phyloP scores from a whole-genome alignment of 306 rosid species.

The apple (Malus domestica) region DNA sequence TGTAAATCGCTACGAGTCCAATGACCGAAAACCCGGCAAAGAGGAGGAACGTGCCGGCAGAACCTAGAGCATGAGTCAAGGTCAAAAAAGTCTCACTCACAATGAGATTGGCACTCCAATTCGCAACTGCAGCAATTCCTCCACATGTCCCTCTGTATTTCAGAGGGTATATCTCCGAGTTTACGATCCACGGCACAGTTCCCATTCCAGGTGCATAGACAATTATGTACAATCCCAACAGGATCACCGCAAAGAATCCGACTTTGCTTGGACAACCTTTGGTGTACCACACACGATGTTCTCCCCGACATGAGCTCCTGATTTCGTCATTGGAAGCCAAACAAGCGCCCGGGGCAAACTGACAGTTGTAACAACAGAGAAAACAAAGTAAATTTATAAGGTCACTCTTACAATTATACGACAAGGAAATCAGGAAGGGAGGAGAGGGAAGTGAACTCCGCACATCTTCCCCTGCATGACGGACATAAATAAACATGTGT shows the following conservation, averaged over 20 bases:
- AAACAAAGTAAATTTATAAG: background rate
- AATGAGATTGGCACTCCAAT: slow-evolving; percentile 68
- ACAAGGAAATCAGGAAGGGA: background rate
- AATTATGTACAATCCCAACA: slow-evolving; percentile 60
- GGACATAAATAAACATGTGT: background rate
- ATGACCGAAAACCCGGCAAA: slow-evolving; percentile 53
- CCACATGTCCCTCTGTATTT: slow-evolving; percentile 73
- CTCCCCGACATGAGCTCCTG: slow-evolving; percentile 21
- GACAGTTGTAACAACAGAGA: slow-evolving; percentile 3
- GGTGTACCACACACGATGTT: slow-evolving; percentile 52
- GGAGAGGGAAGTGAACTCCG: background rate
- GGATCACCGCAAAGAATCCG: slow-evolving; percentile 56
- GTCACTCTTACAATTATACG: background rate
- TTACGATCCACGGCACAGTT: slow-evolving; percentile 75
- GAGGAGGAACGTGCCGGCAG: slow-evolving; percentile 62
- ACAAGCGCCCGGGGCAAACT: slow-evolving; percentile 71
- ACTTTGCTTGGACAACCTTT: slow-evolving; percentile 70
- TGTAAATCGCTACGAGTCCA: slow-evolving; percentile 46
- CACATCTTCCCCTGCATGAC: background rate
- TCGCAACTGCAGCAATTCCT: slow-evolving; percentile 73
- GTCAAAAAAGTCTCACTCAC: slow-evolving; percentile 68
- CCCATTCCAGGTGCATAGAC: slow-evolving; percentile 77
- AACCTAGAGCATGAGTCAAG: slow-evolving; percentile 43
- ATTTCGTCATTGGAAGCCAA: slow-evolving; percentile 33
- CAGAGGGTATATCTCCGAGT: slow-evolving; percentile 73